Conservation (phyloP, 148 eudicot genomes). For the Talinum fruticosum region DNA sequence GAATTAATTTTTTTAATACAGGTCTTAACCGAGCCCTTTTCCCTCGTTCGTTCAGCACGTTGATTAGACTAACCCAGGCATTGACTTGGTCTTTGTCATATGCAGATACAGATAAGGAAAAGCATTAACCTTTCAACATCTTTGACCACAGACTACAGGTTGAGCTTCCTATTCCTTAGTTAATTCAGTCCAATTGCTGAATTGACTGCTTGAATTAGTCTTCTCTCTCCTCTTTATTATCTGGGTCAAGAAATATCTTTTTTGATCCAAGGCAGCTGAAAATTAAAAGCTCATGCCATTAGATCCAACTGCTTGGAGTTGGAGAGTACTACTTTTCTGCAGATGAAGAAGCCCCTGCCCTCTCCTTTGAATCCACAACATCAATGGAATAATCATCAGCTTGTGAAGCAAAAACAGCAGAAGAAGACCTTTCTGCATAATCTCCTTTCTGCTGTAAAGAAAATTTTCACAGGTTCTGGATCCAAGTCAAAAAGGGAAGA, state of each 20-base stretch:
- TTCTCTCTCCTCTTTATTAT: conserved; percentile 9
- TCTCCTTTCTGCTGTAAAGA: conserved; percentile 24
- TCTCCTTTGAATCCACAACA: conserved; percentile 9
- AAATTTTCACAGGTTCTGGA: conserved; percentile 26
- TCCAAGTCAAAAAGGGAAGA: conserved; percentile 17
- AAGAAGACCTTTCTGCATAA: conserved; percentile 20
- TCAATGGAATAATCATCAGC: conserved; percentile 2
- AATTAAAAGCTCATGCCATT: neutral
- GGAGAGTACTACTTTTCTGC: neutral
- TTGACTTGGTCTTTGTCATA: conserved; percentile 10
- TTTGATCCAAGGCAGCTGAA: neutral
- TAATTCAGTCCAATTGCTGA: neutral
- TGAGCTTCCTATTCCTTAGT: neutral
- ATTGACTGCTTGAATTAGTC: conserved; percentile 11
- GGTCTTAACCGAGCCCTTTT: too few relatives aligned
- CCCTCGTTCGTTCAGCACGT: neutral
- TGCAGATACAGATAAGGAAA: neutral
- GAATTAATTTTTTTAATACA: too few relatives aligned
- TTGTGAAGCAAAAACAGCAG: conserved; percentile 11
- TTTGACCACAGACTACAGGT: conserved; percentile 15
- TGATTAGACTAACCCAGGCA: neutral
- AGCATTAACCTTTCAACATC: conserved; percentile 2
- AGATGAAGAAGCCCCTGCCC: conserved; percentile 19
- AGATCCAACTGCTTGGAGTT: conserved; percentile 9
- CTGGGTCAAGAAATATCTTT: neutral